Conservation (phyloP, 176 grass and related monocot genomes). For the Juncus effusus region DNA sequence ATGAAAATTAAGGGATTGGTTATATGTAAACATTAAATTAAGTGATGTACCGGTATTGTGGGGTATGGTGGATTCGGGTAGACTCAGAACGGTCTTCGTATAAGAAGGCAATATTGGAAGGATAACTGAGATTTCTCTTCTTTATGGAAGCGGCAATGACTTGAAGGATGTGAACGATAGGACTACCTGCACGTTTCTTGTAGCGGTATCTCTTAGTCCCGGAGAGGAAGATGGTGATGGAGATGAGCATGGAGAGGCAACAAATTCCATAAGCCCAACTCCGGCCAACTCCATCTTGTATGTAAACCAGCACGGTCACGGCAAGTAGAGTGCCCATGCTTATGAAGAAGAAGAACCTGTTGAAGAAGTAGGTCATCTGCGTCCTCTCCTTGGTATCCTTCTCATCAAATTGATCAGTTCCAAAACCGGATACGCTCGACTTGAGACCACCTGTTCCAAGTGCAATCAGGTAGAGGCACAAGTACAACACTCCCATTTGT, state of each 20-base stretch:
- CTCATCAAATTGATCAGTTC: slow-evolving; percentile 85
- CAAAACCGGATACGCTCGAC: slow-evolving; percentile 80
- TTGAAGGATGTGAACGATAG: slow-evolving; percentile 79
- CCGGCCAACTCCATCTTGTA: slow-evolving; percentile 71
- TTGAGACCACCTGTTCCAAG: slow-evolving; percentile 76
- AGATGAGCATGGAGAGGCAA: slow-evolving; percentile 51
- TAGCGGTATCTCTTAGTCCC: slow-evolving; percentile 65
- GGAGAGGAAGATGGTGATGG: slow-evolving; percentile 49
- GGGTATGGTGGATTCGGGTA: slow-evolving; percentile 42
- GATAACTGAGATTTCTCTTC: slow-evolving; percentile 38
- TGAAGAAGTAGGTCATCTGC: slow-evolving; percentile 75
- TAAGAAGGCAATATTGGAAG: slow-evolving; percentile 18
- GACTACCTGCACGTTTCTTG: slow-evolving; percentile 61
- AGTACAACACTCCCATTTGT: slow-evolving; percentile 67
- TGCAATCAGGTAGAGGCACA: slow-evolving; percentile 70
- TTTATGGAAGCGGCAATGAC: slow-evolving; percentile 51
- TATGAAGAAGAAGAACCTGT: slow-evolving; percentile 81
- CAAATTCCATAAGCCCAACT: slow-evolving; percentile 89
- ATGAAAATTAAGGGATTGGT: not conserved
- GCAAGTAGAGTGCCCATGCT: slow-evolving; percentile 62
- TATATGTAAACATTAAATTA: too few species aligned
- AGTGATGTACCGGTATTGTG: slow-evolving; percentile 43
- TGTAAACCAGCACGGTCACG: slow-evolving; percentile 72
- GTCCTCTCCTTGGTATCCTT: slow-evolving; percentile 51
- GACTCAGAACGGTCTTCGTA: slow-evolving; percentile 45